Evolutionary conservation across 1,284 basidiomycete species (phyloP).

Genomic region (Cryptococcus sp.): DNA sequence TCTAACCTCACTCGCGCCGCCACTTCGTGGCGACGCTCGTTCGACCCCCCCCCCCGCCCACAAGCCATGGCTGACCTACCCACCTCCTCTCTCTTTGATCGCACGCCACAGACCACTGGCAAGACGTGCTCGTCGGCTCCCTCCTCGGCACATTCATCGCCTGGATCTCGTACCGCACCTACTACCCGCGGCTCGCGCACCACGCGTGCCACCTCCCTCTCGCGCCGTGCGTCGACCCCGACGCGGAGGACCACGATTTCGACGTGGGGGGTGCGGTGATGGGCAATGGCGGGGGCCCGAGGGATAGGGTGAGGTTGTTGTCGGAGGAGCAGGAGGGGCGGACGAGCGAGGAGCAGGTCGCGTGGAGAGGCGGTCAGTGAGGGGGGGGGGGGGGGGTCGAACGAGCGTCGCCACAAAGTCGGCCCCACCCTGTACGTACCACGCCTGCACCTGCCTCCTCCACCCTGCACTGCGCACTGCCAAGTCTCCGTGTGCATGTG

Average conservation of each 20-base stretch:
- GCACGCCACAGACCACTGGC: conserved; percentile 80
- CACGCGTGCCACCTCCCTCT: conserved; percentile 66
- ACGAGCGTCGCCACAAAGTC: neutral
- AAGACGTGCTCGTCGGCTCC: conserved; percentile 79
- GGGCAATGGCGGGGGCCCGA: neutral
- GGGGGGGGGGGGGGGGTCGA: neutral
- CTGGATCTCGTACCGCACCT: conserved; percentile 72
- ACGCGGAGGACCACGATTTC: conserved; percentile 20
- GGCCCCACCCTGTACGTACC: too few relatives aligned
- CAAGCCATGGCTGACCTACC: neutral
- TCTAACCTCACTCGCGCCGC: too few relatives aligned
- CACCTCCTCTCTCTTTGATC: too few relatives aligned
- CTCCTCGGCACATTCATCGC: conserved; percentile 68
- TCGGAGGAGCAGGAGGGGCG: conserved; percentile 28
- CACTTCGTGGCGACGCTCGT: too few relatives aligned
- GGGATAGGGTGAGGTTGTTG: conserved; percentile 28
- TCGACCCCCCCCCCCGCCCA: too few relatives aligned
- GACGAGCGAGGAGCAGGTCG: conserved; percentile 39
- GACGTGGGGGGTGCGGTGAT: conserved; percentile 13
- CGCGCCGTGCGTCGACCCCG: conserved; percentile 57
- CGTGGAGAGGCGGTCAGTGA: conserved; percentile 22
- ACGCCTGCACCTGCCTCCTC: too few relatives aligned
- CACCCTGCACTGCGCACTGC: too few relatives aligned
- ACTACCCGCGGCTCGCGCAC: conserved; percentile 45
- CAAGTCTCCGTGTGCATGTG: too few relatives aligned